Percentiles rank a stretch among this genome's conserved stretches.
phyloP scores from a whole-genome alignment of 2,329 filamentous ascomycete species.

The Verticillium alfalfae region DNA sequence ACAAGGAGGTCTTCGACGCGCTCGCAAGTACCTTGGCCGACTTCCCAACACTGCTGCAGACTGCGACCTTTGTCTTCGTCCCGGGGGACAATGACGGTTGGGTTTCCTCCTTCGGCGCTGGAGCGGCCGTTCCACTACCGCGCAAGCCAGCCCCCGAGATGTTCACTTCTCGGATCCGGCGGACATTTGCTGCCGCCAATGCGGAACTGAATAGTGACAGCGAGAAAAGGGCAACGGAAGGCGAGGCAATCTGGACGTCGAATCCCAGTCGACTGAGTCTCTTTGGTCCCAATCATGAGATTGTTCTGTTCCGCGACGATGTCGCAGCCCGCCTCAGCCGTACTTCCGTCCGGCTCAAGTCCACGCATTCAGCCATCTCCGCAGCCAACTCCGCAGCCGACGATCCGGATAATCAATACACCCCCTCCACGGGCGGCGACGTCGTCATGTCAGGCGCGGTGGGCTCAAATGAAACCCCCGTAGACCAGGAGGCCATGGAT shows the following conservation, averaged over 20 bases:
- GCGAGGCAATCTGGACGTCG: slow-evolving; percentile 77
- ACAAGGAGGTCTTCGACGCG: slow-evolving; percentile 92
- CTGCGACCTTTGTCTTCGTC: slow-evolving; percentile 83
- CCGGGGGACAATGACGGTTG: slow-evolving; percentile 98
- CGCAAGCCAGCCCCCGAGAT: slow-evolving; percentile 72
- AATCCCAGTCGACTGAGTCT: slow-evolving; percentile 79
- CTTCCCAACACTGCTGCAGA: slow-evolving; percentile 73
- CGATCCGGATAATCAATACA: slow-evolving; percentile 19
- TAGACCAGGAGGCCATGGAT: slow-evolving; percentile 33
- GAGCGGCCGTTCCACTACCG: slow-evolving; percentile 65
- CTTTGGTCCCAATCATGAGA: slow-evolving; percentile 83
- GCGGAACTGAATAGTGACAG: slow-evolving; percentile 49
- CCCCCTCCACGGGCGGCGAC: slow-evolving; percentile 14
- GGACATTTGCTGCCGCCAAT: slow-evolving; percentile 75
- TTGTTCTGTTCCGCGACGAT: slow-evolving; percentile 84
- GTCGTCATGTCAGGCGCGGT: slow-evolving; percentile 24
- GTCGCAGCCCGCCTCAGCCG: slow-evolving; percentile 74
- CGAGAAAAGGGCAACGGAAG: slow-evolving; percentile 41
- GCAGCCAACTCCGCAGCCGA: slow-evolving; percentile 26
- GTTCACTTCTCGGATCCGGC: slow-evolving; percentile 81
- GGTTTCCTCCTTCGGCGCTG: slow-evolving; percentile 78
- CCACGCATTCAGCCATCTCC: slow-evolving; percentile 16
- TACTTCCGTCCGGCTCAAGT: slow-evolving; percentile 66
- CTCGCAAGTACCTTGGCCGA: slow-evolving; percentile 78
- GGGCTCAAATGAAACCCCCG: slow-evolving; percentile 13